phyloP scores from a whole-genome alignment of 1,284 basidiomycete species.

The Meripilus lineatus region DNA sequence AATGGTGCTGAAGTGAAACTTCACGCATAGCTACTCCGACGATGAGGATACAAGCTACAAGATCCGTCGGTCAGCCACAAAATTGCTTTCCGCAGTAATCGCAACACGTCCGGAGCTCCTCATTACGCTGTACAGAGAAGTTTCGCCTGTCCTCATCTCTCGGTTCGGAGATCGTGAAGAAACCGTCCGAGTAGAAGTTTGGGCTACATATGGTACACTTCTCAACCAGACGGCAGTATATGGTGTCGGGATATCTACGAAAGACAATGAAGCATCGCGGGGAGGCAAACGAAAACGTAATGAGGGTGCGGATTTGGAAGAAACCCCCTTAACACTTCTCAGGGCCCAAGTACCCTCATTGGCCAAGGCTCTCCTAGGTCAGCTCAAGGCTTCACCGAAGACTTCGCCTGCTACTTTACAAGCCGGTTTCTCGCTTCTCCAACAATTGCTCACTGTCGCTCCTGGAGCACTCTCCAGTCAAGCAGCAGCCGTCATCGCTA shows the following conservation, averaged over 20 bases:
- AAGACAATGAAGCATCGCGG: conserved; percentile 44
- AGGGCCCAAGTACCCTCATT: conserved; percentile 72
- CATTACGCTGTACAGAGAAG: conserved; percentile 71
- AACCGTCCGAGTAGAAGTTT: conserved; percentile 92
- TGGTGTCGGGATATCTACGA: conserved; percentile 50
- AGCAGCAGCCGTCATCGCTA: conserved; percentile 55
- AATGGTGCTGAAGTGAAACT: too few relatives aligned
- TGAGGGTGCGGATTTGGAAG: conserved; percentile 74
- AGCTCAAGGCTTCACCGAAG: conserved; percentile 79
- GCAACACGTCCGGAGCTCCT: conserved; percentile 87
- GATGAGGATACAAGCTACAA: conserved; percentile 99
- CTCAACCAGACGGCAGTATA: conserved; percentile 83
- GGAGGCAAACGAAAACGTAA: conserved; percentile 79
- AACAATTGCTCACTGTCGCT: conserved; percentile 74
- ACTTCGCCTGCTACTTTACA: conserved; percentile 78
- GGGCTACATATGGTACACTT: conserved; percentile 79
- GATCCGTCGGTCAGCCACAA: conserved; percentile 90
- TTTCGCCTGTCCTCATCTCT: conserved; percentile 85
- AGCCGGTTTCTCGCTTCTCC: conserved; percentile 78
- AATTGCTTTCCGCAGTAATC: conserved; percentile 82
- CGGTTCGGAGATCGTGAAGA: conserved; percentile 95
- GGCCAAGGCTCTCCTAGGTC: conserved; percentile 79
- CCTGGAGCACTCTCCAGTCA: conserved; percentile 80
- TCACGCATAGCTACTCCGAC: conserved; percentile 85
- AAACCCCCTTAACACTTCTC: conserved; percentile 69